Evolutionary conservation across 306 rosid species (phyloP).

Genomic region (Malus fusca): DNA sequence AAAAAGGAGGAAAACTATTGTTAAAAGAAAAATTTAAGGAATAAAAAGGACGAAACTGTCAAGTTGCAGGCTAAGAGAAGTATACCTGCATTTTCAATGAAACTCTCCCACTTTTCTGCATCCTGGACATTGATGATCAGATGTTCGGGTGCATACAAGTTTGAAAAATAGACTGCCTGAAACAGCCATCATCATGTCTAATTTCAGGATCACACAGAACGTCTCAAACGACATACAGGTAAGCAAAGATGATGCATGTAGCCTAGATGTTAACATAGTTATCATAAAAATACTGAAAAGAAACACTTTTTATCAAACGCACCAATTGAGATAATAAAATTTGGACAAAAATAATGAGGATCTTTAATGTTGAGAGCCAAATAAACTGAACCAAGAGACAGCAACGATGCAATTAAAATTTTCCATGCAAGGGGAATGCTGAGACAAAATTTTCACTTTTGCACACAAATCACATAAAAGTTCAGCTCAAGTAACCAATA

Average conservation of each 20-base stretch:
- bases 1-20: not conserved
- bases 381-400: too few species aligned
- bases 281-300: not conserved
- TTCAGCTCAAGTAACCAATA: too few species aligned
- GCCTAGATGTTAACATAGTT: not conserved
- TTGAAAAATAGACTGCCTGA: constrained; percentile 91
- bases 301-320: not conserved
- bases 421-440: too few species aligned
- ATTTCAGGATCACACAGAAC: not conserved
- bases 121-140: constrained; percentile 78
- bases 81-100: constrained; percentile 91
- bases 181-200: constrained; percentile 15
- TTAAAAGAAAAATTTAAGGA: not conserved
- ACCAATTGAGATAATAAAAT: too few species aligned
- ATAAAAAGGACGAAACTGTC: not conserved
- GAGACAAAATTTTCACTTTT: too few species aligned
- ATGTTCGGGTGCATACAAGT: constrained; percentile 95
- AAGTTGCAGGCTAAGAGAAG: not conserved
- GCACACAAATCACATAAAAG: too few species aligned
- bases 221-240: not conserved
- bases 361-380: too few species aligned
- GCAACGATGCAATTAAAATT: too few species aligned
- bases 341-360: too few species aligned
- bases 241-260: not conserved
- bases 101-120: constrained; percentile 96